Percentiles rank a stretch among this genome's conserved stretches.
Conservation (phyloP, 1,284 basidiomycete genomes). For the Ustilago vetiveriae region DNA sequence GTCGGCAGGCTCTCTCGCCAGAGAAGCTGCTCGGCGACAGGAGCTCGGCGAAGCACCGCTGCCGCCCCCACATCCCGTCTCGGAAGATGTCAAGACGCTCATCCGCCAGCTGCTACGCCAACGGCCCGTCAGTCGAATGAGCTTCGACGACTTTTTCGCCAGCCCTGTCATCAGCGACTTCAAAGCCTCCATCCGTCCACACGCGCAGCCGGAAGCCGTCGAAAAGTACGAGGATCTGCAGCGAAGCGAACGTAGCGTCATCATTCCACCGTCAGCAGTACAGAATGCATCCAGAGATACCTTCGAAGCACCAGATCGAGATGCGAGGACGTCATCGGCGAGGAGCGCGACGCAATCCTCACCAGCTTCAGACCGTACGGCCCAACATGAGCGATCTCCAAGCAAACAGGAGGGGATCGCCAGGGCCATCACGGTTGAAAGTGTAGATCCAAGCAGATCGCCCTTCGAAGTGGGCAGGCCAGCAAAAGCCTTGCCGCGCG, state of each 20-base stretch:
- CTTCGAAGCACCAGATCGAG: slow-evolving; percentile 1
- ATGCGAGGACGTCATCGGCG: background rate
- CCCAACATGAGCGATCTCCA: slow-evolving; percentile 1
- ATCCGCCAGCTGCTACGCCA: slow-evolving; percentile 85
- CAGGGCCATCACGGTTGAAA: background rate
- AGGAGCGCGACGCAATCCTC: background rate
- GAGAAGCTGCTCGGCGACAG: slow-evolving; percentile 54
- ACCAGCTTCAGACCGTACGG: background rate
- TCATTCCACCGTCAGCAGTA: slow-evolving; percentile 28
- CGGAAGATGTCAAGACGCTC: slow-evolving; percentile 85
- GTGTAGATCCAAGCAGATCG: background rate
- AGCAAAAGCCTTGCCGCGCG: slow-evolving; percentile 20
- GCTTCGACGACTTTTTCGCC: slow-evolving; percentile 91
- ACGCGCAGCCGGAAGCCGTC: slow-evolving; percentile 33
- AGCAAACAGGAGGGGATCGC: slow-evolving; percentile 2
- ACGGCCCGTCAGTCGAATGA: slow-evolving; percentile 83
- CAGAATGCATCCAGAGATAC: slow-evolving; percentile 18
- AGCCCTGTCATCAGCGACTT: slow-evolving; percentile 48
- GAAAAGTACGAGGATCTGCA: slow-evolving; percentile 43
- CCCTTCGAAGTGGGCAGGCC: slow-evolving; percentile 7
- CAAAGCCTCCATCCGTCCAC: slow-evolving; percentile 41
- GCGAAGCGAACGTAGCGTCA: slow-evolving; percentile 35
- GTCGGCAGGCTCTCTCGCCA: slow-evolving; percentile 52
- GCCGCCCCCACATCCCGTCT: slow-evolving; percentile 71
- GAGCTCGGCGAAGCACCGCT: slow-evolving; percentile 56